Evolutionary conservation across 2,329 filamentous ascomycete genomes (phyloP).

Genomic region (Rugonectria rugulosa): DNA sequence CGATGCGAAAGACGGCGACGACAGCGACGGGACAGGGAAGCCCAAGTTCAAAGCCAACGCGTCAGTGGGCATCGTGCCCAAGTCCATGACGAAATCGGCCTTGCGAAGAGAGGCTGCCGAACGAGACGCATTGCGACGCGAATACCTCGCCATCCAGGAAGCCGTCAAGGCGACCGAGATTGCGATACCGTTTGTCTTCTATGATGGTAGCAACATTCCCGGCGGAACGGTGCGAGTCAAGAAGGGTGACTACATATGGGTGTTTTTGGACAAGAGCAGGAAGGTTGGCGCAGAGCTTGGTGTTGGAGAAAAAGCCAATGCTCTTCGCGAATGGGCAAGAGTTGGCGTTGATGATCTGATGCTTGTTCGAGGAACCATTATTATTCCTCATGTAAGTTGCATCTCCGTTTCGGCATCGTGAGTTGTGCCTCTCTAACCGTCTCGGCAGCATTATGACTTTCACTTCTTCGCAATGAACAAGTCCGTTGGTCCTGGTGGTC

Average conservation of each 20-base stretch:
- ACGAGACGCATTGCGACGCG: conserved; percentile 78
- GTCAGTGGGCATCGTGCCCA: conserved; percentile 71
- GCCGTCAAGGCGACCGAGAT: conserved; percentile 90
- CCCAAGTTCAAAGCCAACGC: conserved; percentile 68
- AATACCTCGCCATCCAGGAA: conserved; percentile 85
- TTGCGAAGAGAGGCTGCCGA: conserved; percentile 81
- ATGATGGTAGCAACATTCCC: conserved; percentile 90
- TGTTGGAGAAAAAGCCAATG: conserved; percentile 73
- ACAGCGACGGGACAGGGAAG: conserved; percentile 30
- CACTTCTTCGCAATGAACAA: conserved; percentile 97
- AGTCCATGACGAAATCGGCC: conserved; percentile 73
- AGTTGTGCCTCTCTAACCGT: conserved; percentile 29
- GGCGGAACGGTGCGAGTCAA: conserved; percentile 85
- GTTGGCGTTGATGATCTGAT: conserved; percentile 96
- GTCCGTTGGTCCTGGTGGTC: conserved; percentile 74
- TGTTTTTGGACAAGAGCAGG: conserved; percentile 89
- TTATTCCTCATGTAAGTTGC: conserved; percentile 86
- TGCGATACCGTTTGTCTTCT: conserved; percentile 93
- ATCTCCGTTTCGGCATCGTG: conserved; percentile 8
- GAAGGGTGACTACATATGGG: conserved; percentile 92
- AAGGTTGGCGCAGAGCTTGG: conserved; percentile 88
- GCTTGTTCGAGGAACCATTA: conserved; percentile 87
- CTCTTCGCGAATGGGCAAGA: conserved; percentile 83
- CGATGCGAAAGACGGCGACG: conserved; percentile 44
- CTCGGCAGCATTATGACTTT: conserved; percentile 87